Percentiles rank a stretch among this genome's conserved stretches.
phyloP scores from a whole-genome alignment of 768 basidiomycete genomes.

The Phylloporus rhodoxanthus region DNA sequence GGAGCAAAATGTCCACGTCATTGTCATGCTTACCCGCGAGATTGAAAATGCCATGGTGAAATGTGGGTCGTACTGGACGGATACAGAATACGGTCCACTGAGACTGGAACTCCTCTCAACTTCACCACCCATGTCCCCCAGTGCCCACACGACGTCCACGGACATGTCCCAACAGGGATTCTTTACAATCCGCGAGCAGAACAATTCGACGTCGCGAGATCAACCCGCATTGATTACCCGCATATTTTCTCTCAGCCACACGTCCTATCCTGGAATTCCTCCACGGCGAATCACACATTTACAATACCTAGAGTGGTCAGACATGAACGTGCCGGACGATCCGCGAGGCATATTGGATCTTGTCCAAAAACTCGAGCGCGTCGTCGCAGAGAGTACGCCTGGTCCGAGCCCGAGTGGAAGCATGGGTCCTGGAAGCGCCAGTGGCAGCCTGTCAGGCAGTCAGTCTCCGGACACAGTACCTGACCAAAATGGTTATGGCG shows the following conservation, averaged over 20 bases:
- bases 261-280: constrained; percentile 50
- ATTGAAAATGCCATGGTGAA: constrained; percentile 84
- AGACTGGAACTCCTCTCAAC: constrained; percentile 49
- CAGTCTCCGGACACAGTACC: constrained; percentile 14
- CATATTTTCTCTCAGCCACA: constrained; percentile 64
- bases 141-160: constrained; percentile 20
- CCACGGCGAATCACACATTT: constrained; percentile 75
- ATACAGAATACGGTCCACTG: constrained; percentile 63
- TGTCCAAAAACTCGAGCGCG: constrained; percentile 57
- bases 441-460: constrained; percentile 13
- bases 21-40: constrained; percentile 95
- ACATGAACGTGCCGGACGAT: constrained; percentile 90
- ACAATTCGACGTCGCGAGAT: constrained; percentile 6
- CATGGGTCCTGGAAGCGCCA: constrained; percentile 17
- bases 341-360: constrained; percentile 70
- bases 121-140: constrained; percentile 33
- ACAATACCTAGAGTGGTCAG: constrained; percentile 94
- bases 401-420: constrained; percentile 27
- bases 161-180: constrained; percentile 28
- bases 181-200: constrained; percentile 31
- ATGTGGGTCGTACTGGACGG: constrained; percentile 86
- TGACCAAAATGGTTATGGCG: constrained; percentile 3
- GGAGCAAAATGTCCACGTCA: constrained; percentile 92
- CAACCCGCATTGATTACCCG: constrained; percentile 43
- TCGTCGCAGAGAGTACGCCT: constrained; percentile 25